phyloP scores from a whole-genome alignment of 208 protist species.

The Acanthamoeba triangularis region DNA sequence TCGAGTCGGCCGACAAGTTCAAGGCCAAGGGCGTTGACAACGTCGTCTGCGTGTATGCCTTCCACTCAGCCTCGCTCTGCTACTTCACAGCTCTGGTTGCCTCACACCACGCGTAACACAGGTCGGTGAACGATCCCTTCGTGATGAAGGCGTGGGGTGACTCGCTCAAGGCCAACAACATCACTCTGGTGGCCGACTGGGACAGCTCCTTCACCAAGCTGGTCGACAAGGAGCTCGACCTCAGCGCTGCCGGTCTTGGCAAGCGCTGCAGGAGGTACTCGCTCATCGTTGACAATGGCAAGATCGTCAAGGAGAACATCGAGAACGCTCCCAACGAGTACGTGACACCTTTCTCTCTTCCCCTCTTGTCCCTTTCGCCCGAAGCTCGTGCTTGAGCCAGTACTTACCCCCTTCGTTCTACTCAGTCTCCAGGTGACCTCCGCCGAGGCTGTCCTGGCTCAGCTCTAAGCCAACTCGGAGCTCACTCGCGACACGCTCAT shows the following conservation, averaged over 20 bases:
- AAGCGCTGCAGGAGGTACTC: conserved; percentile 74
- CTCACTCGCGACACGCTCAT: too few relatives aligned
- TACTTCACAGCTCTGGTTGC: not conserved
- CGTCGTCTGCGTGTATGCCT: conserved; percentile 66
- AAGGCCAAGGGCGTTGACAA: conserved; percentile 75
- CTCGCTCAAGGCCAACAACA: conserved; percentile 63
- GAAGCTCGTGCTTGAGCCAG: not conserved
- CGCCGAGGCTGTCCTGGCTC: not conserved
- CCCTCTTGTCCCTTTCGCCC: too few relatives aligned
- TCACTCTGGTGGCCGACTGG: conserved; percentile 60
- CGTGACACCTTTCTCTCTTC: not conserved
- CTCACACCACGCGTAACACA: not conserved
- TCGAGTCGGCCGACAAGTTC: conserved; percentile 59
- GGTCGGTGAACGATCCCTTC: conserved; percentile 74
- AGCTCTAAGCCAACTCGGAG: conserved; percentile 9
- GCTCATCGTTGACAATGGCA: conserved; percentile 75
- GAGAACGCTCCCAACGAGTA: conserved; percentile 61
- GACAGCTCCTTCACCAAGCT: conserved; percentile 73
- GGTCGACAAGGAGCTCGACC: conserved; percentile 73
- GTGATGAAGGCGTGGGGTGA: conserved; percentile 77
- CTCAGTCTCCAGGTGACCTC: conserved; percentile 23
- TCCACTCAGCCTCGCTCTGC: not conserved
- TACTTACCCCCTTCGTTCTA: not conserved
- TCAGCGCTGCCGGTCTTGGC: conserved; percentile 72
- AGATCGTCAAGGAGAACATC: conserved; percentile 76